A percentile compares a stretch with the other conserved stretches of the same genome.
These are phyloP conservation scores for Talaromyces pinophilus DNA, from an alignment of 2,329 filamentous ascomycete genomes.

Conservation along the genomic window DNA sequence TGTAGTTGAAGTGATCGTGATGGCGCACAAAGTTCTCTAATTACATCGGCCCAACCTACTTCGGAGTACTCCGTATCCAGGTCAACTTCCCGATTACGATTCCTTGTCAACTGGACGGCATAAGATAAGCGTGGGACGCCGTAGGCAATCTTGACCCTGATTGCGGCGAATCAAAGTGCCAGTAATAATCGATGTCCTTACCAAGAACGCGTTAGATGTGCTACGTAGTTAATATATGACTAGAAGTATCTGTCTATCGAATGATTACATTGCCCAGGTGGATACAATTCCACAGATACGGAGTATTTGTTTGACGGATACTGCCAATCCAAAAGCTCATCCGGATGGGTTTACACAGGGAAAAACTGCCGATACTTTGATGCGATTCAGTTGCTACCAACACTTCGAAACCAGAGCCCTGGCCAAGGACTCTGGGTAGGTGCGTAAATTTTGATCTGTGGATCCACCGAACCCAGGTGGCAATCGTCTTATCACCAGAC, in stretches of 20 bases:
- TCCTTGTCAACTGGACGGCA: background rate
- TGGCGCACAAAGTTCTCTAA: background rate
- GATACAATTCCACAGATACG: background rate
- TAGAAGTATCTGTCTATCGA: background rate
- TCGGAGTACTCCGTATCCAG: background rate
- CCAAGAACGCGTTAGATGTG: background rate
- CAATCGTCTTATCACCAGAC: constrained; percentile 10
- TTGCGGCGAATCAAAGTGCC: background rate
- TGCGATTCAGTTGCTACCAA: background rate
- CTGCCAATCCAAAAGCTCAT: background rate
- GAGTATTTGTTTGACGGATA: background rate
- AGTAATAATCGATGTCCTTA: background rate
- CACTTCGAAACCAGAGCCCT: background rate
- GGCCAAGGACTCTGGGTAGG: background rate
- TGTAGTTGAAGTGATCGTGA: background rate
- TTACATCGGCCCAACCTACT: background rate
- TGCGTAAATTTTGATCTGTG: background rate
- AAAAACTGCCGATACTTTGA: too few relatives aligned
- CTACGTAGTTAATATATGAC: background rate
- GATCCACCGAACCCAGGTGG: constrained; percentile 3
- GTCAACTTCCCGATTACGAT: background rate
- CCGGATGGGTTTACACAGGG: background rate
- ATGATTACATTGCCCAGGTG: background rate
- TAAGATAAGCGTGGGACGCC: background rate
- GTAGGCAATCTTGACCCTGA: background rate